phyloP scores from a whole-genome alignment of 306 rosid species.

The Sechiopsis laciniata region DNA sequence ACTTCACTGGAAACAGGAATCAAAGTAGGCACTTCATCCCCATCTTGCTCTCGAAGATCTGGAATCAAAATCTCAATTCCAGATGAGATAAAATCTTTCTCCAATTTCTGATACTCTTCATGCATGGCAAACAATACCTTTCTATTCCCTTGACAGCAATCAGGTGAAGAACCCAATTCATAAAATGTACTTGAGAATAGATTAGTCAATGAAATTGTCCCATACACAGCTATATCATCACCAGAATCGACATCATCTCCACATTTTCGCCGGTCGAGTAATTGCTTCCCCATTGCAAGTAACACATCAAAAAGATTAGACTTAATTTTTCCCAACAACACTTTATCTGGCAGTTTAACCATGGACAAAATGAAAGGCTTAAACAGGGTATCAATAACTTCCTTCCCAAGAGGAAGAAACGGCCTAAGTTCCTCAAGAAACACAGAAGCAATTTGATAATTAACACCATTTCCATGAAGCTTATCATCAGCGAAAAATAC shows the following conservation, averaged over 20 bases:
- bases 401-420: constrained; percentile 50
- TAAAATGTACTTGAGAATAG: constrained; percentile 52
- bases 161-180: constrained; percentile 69
- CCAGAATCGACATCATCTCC: constrained; percentile 45
- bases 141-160: constrained; percentile 76
- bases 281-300: constrained; percentile 46
- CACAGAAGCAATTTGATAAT: constrained; percentile 67
- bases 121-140: constrained; percentile 59
- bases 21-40: constrained; percentile 52
- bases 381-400: constrained; percentile 43
- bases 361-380: constrained; percentile 45
- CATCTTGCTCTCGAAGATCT: constrained; percentile 36
- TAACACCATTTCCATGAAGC: constrained; percentile 65
- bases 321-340: constrained; percentile 62
- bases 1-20: constrained; percentile 41
- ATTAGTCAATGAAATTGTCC: constrained; percentile 47
- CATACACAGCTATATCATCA: constrained; percentile 37
- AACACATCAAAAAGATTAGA: constrained; percentile 52
- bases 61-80: constrained; percentile 52
- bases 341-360: constrained; percentile 52
- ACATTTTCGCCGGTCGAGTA: constrained; percentile 51
- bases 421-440: constrained; percentile 69
- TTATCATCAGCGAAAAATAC: constrained; percentile 53
- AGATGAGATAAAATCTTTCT: constrained; percentile 49
- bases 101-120: constrained; percentile 64